phyloP scores from a whole-genome alignment of 768 basidiomycete species.

The Austroboletus eburneus region DNA sequence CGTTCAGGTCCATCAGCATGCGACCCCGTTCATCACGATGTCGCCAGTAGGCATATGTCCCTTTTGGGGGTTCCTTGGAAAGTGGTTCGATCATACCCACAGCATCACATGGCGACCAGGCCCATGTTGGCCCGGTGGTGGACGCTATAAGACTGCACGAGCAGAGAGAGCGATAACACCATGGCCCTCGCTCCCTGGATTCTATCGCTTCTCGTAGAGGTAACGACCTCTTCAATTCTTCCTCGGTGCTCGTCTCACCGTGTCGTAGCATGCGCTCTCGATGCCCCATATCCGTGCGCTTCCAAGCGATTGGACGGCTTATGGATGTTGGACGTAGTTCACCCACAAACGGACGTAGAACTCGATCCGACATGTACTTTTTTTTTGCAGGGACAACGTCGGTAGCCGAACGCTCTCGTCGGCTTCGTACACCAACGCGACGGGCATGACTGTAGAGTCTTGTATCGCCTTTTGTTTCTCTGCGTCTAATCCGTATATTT shows the following conservation, averaged over 20 bases:
- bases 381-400: conserved; percentile 45
- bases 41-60: no score
- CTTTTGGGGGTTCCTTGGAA: no score
- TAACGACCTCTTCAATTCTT: background rate
- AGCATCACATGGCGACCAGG: no score
- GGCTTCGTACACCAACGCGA: conserved; percentile 40
- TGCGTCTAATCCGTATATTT: conserved; percentile 41
- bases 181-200: background rate
- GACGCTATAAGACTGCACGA: no score
- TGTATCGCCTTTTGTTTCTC: conserved; percentile 43
- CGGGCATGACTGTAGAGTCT: conserved; percentile 58
- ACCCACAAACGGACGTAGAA: no score
- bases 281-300: conserved; percentile 27
- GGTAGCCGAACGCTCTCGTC: conserved; percentile 56
- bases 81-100: no score
- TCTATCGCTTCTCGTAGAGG: background rate
- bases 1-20: no score
- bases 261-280: background rate
- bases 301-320: conserved; percentile 51
- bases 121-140: no score
- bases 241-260: conserved; percentile 7
- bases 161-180: no score
- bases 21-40: no score
- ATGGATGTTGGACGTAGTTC: conserved; percentile 60
- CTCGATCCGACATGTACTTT: background rate